A percentile compares a stretch with the other conserved stretches of the same genome.
Conservation (phyloP, 352 stramenopile species). For the Phytopythium kandeliae region DNA sequence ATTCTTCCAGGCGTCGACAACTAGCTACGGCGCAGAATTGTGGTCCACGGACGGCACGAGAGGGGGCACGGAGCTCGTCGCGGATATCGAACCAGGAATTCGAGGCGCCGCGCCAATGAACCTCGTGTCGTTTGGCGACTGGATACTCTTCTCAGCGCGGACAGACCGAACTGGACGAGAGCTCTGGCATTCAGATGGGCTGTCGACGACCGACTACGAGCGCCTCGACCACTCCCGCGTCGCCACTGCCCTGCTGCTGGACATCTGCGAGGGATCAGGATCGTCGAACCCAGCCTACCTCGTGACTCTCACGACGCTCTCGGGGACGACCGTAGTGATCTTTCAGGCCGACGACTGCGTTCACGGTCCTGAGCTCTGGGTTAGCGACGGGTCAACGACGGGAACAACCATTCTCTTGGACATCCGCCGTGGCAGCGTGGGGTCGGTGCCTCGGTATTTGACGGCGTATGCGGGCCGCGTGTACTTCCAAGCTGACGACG, state of each 20-base stretch:
- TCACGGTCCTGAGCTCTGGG: conserved; percentile 81
- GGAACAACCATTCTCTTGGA: conserved; percentile 62
- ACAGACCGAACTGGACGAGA: conserved; percentile 38
- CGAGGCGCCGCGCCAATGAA: conserved; percentile 31
- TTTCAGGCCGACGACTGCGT: conserved; percentile 85
- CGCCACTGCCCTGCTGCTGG: conserved; percentile 42
- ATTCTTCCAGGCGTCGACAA: conserved; percentile 69
- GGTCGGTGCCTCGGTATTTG: conserved; percentile 50
- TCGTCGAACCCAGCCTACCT: conserved; percentile 56
- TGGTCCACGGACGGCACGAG: conserved; percentile 66
- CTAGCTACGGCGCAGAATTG: conserved; percentile 55
- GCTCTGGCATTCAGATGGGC: conserved; percentile 54
- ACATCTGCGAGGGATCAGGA: conserved; percentile 39
- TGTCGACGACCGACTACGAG: conserved; percentile 19
- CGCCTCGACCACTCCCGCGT: conserved; percentile 20
- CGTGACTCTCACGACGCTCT: conserved; percentile 12
- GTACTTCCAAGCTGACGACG: conserved; percentile 84
- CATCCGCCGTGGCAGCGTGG: conserved; percentile 31
- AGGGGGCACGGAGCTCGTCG: conserved; percentile 42
- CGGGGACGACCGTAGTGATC: conserved; percentile 26
- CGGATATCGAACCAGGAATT: conserved; percentile 42
- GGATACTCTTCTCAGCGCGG: conserved; percentile 52
- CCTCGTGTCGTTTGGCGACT: conserved; percentile 24
- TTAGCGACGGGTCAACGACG: conserved; percentile 38
- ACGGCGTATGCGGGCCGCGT: conserved; percentile 31